Conservation (phyloP, 2,329 filamentous ascomycete species). For the Aspergillaceae sp. region DNA sequence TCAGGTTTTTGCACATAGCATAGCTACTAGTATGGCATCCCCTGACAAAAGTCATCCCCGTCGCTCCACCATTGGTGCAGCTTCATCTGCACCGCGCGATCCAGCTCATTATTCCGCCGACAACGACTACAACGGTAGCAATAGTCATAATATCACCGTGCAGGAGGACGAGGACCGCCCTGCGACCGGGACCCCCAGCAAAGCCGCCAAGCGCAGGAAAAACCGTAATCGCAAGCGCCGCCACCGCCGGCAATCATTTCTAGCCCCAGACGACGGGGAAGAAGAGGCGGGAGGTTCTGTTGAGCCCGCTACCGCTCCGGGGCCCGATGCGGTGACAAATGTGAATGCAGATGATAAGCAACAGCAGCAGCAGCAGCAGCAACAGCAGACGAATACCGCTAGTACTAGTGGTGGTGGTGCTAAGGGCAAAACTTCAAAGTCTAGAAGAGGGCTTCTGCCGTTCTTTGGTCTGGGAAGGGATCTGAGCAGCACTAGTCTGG, state of each 20-base stretch:
- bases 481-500: conserved; percentile 74
- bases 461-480: conserved; percentile 53
- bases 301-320: conserved; percentile 43
- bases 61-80: neutral
- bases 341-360: conserved; percentile 9
- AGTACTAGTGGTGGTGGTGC: neutral
- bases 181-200: conserved; percentile 9
- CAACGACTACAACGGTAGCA: no score
- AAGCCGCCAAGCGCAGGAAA: conserved; percentile 45
- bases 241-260: conserved; percentile 73
- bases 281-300: conserved; percentile 17
- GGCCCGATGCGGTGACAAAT: conserved; percentile 25
- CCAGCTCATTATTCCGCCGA: neutral
- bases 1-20: neutral
- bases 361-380: no score
- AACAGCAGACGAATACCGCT: no score
- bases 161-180: conserved; percentile 10
- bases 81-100: neutral
- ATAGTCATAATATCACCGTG: no score
- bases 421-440: conserved; percentile 4
- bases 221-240: conserved; percentile 73
- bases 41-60: neutral
- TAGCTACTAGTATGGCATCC: neutral
- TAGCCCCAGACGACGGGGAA: conserved; percentile 48
- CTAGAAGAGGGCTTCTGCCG: conserved; percentile 25